A percentile compares a stretch with the other conserved stretches of the same genome.
Conservation (phyloP, 139 green algal genomes). For the Chlorella sp. region DNA sequence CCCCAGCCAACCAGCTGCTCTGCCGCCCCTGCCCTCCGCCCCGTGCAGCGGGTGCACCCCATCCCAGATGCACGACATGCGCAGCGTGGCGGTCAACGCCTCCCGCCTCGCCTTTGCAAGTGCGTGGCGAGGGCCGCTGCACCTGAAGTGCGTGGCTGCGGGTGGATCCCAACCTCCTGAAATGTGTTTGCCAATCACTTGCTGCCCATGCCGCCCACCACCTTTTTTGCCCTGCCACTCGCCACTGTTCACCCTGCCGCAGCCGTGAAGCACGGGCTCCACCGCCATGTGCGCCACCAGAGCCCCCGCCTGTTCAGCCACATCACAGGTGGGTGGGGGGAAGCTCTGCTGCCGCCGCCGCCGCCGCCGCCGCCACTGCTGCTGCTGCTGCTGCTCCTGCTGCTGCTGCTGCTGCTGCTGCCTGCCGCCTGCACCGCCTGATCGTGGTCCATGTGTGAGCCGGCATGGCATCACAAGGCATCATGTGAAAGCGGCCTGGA, state of each 20-base stretch:
- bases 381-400: too few relatives aligned
- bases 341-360: too few relatives aligned
- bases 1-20: too few relatives aligned
- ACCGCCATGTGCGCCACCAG: conserved; percentile 48
- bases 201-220: too few relatives aligned
- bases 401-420: background rate
- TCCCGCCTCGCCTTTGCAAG: conserved; percentile 38
- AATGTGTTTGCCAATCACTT: too few relatives aligned
- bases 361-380: too few relatives aligned
- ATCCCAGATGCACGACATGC: conserved; percentile 51
- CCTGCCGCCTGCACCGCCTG: background rate
- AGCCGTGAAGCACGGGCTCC: conserved; percentile 39
- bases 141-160: too few relatives aligned
- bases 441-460: background rate
- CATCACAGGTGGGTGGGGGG: conserved; percentile 16
- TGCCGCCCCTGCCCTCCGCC: background rate
- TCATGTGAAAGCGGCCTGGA: too few relatives aligned
- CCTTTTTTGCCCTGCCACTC: background rate
- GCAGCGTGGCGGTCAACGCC: conserved; percentile 53
- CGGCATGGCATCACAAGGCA: background rate
- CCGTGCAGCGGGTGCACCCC: conserved; percentile 36
- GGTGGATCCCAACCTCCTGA: too few relatives aligned
- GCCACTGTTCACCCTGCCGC: background rate
- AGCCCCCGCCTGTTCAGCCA: conserved; percentile 46
- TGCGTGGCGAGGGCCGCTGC: background rate